phyloP scores from a whole-genome alignment of 2,329 filamentous ascomycete genomes.

The Epichloe elymi region DNA sequence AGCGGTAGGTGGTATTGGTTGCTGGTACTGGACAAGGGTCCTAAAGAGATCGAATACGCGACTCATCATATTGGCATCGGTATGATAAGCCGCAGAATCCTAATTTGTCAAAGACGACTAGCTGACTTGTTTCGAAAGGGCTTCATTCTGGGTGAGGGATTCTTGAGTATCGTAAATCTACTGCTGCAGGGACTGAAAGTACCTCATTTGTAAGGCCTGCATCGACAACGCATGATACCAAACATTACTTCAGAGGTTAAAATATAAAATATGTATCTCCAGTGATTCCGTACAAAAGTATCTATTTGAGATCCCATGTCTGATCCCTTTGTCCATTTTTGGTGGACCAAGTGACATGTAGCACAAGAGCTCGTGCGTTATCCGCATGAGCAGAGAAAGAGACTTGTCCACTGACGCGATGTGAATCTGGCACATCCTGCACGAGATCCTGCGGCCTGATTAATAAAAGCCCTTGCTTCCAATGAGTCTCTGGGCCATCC shows the following conservation, averaged over 20 bases:
- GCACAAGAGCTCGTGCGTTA: conserved; percentile 54
- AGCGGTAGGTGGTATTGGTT: conserved; percentile 60
- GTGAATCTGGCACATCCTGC: conserved; percentile 35
- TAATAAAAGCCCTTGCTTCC: conserved; percentile 72
- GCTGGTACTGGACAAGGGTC: conserved; percentile 62
- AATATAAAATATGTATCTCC: too few species aligned
- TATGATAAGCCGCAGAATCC: conserved; percentile 20
- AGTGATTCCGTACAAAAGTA: neutral
- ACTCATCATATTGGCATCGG: conserved; percentile 74
- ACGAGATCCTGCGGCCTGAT: conserved; percentile 44
- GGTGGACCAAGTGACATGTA: conserved; percentile 49
- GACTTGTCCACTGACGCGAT: conserved; percentile 52
- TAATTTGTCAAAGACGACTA: neutral
- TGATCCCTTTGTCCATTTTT: conserved; percentile 29
- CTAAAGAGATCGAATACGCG: conserved; percentile 49
- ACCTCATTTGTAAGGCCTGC: conserved; percentile 47
- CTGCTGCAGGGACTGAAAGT: conserved; percentile 64
- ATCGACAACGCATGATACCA: neutral
- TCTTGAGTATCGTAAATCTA: conserved; percentile 84
- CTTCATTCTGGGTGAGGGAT: conserved; percentile 82
- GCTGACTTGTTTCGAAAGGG: conserved; percentile 37
- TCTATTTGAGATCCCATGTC: conserved; percentile 37
- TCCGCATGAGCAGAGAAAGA: conserved; percentile 57
- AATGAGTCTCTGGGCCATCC: conserved; percentile 65
- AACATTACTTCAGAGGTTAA: neutral